Percentiles rank a stretch among this genome's conserved stretches.
These are phyloP conservation scores for Aspergillus sp. DNA, from an alignment of 2,329 filamentous ascomycete genomes.

Conservation along the genomic window DNA sequence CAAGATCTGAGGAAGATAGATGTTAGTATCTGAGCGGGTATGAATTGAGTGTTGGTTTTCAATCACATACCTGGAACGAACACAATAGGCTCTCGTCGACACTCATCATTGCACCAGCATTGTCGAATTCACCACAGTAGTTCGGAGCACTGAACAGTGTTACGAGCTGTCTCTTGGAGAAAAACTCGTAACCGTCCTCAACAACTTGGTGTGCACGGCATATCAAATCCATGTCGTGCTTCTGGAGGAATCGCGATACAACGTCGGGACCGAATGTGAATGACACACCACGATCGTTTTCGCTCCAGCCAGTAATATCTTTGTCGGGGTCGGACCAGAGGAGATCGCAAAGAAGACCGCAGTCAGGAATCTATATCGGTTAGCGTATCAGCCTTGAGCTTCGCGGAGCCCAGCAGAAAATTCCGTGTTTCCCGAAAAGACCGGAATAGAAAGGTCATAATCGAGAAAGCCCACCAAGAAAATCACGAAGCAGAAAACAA, in stretches of 20 bases:
- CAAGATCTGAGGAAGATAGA: slow-evolving; percentile 63
- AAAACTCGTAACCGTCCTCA: slow-evolving; percentile 99
- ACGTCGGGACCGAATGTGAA: slow-evolving; percentile 98
- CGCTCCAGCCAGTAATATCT: slow-evolving; percentile 98
- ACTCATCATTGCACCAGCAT: slow-evolving; percentile 99
- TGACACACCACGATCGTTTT: slow-evolving; percentile 96
- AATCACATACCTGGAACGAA: slow-evolving; percentile 80
- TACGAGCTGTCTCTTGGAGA: slow-evolving; percentile 95
- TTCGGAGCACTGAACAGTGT: slow-evolving; percentile 98
- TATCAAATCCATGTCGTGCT: slow-evolving; percentile 99
- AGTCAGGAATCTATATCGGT: slow-evolving; percentile 80
- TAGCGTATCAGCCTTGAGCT: slow-evolving; percentile 36
- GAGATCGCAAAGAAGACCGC: slow-evolving; percentile 92
- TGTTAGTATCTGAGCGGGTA: slow-evolving; percentile 3
- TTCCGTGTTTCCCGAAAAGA: slow-evolving; percentile 3
- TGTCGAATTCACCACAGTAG: slow-evolving; percentile 99
- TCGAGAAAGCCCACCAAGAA: slow-evolving; percentile 1
- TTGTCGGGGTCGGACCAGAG: slow-evolving; percentile 99
- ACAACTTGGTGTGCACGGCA: slow-evolving; percentile 98
- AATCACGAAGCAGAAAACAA: slow-evolving; percentile 12
- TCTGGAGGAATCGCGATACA: slow-evolving; percentile 93
- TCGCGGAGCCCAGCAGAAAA: slow-evolving; percentile 17
- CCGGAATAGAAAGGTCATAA: not conserved
- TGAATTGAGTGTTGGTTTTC: too few species aligned
- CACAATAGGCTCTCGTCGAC: slow-evolving; percentile 97